phyloP scores from a whole-genome alignment of 495 filamentous ascomycete species.

The Hyaloscypha bicolor region DNA sequence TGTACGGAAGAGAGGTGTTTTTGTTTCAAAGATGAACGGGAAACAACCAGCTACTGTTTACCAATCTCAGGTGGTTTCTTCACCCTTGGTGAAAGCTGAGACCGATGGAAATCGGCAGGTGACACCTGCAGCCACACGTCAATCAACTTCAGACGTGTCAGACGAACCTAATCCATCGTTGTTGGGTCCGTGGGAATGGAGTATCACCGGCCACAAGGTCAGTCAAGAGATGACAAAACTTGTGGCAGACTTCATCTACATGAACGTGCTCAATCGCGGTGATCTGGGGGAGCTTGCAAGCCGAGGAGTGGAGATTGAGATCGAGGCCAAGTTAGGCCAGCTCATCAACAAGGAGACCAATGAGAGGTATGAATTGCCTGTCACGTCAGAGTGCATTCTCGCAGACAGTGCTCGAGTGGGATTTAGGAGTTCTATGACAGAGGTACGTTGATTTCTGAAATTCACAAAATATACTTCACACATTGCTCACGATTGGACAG shows the following conservation, averaged over 20 bases:
- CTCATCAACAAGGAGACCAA: conserved; percentile 71
- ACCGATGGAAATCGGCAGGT: conserved; percentile 28
- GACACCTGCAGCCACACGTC: conserved; percentile 22
- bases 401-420: conserved; percentile 48
- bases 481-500: conserved; percentile 42
- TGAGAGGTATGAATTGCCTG: conserved; percentile 64
- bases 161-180: conserved; percentile 29
- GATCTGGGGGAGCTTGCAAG: conserved; percentile 54
- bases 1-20: conserved; percentile 13
- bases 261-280: conserved; percentile 62
- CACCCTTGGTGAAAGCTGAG: conserved; percentile 29
- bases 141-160: conserved; percentile 15
- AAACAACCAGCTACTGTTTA: conserved; percentile 18
- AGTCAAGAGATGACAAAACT: conserved; percentile 66
- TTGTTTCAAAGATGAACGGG: conserved; percentile 28
- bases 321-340: conserved; percentile 88
- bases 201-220: conserved; percentile 65
- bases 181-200: conserved; percentile 73
- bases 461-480: not conserved
- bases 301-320: conserved; percentile 75
- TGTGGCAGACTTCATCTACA: conserved; percentile 75
- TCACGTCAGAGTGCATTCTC: conserved; percentile 68
- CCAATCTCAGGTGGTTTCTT: conserved; percentile 23
- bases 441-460: conserved; percentile 54
- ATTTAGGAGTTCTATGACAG: conserved; percentile 86